Evolutionary conservation across 768 basidiomycete genomes (phyloP), one percentile per base, ranked within the genome.

Genomic region (Pulveroboletus ravenelii): DNA sequence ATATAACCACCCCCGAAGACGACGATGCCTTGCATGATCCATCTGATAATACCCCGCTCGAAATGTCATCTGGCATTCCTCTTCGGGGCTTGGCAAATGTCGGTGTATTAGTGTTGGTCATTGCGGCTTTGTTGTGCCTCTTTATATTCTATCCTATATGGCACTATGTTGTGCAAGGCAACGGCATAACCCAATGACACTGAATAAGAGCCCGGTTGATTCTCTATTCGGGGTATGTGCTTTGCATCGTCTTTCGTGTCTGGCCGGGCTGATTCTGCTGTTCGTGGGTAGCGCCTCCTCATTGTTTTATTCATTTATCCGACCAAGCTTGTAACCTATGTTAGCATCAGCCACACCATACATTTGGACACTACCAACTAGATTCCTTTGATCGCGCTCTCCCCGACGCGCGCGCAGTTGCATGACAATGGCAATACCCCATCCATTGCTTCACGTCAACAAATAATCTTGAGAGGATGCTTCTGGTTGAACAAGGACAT

Each of bases 71-170:
- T 36, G 58, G 48, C 18, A 64, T 69, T 47, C 67, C 61, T 52
- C 57, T 62, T 46, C 79, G 83, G 31, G 83, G 85, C 3, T 46
- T 89, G 4, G 53, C 79, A 52, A 96, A 96, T 70, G 65, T 95
- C 45, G 70, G 78, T 27, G 78, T 89, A 44, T 74, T 97, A 23
- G 0, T 85, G 32, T 1, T 84, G 17, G 74, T 96, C 56, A 70
- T 89, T 14, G 20, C 68, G 25, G 79, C 73, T 5, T 69, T 96
- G 51, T 67, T 96, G 47, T 68, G 69, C 34, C 78, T 96, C 8
- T 96, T 95, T 67, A 80, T 89, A 45, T 81, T 84, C 37, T 94
- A 89, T 63, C 93, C 94, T 3, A 79, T 95, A 58, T 62, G 82
- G 58, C 72, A 57, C 51, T 60, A 45, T 25, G 2, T 37, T 9